These are phyloP conservation scores for Magnaporthiopsis rhizophila DNA, from an alignment of 2,329 filamentous ascomycete species.

Conservation along the genomic window DNA sequence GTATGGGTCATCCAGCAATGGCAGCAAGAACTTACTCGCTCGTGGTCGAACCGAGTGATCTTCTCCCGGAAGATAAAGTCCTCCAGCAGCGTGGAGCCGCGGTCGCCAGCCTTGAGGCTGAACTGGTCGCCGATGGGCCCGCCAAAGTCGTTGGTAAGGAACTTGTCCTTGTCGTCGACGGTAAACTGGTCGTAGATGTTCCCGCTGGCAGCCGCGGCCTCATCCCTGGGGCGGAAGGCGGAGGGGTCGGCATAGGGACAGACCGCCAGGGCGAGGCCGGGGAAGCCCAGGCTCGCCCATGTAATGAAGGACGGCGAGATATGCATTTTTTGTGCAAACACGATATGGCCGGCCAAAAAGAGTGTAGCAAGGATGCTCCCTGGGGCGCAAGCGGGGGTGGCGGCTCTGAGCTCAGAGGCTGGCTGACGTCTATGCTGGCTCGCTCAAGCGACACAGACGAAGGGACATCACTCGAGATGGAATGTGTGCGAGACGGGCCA, in stretches of 20 bases:
- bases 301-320: background rate
- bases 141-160: constrained; percentile 58
- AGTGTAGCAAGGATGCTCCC: background rate
- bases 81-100: constrained; percentile 61
- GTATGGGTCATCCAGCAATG: background rate
- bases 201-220: constrained; percentile 8
- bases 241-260: constrained; percentile 25
- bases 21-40: constrained; percentile 39
- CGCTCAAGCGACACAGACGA: background rate
- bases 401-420: background rate
- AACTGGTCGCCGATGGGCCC: constrained; percentile 60
- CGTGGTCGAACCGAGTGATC: constrained; percentile 63
- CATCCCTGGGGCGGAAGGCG: constrained; percentile 18
- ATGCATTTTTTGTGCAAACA: background rate
- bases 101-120: constrained; percentile 57
- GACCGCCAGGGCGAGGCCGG: constrained; percentile 13
- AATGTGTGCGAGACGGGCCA: background rate
- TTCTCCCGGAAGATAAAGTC: constrained; percentile 69
- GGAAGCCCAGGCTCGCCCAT: constrained; percentile 3
- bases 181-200: constrained; percentile 27
- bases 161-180: constrained; percentile 45
- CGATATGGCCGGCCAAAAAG: background rate
- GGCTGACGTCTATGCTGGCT: background rate
- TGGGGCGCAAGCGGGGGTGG: background rate
- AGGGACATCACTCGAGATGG: background rate